These are phyloP conservation scores for Emmonsia crescens DNA, from an alignment of 2,329 filamentous ascomycete species.

Conservation along the genomic window DNA sequence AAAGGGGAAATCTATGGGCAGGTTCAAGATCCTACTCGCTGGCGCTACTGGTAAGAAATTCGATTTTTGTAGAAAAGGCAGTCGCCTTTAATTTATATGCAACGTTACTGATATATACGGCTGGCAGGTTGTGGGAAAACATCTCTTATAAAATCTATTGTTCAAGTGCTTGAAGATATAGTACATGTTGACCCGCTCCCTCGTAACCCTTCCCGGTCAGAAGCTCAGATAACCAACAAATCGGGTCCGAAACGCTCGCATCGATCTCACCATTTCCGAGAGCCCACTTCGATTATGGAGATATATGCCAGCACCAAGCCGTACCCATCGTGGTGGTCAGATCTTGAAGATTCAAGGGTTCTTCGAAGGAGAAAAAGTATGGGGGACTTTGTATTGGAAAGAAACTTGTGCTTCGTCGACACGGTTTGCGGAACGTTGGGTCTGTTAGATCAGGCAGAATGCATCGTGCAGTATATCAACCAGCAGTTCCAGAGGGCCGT, in stretches of 20 bases:
- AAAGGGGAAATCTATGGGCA: conserved; percentile 70
- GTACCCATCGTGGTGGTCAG: conserved; percentile 83
- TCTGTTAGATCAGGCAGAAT: conserved; percentile 43
- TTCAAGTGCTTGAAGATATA: conserved; percentile 79
- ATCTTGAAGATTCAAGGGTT: conserved; percentile 55
- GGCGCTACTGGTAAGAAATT: conserved; percentile 56
- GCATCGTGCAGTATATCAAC: conserved; percentile 61
- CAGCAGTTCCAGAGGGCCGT: conserved; percentile 53
- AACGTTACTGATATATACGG: neutral
- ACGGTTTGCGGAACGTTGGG: conserved; percentile 53
- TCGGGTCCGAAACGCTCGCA: conserved; percentile 6
- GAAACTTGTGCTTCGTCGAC: conserved; percentile 91
- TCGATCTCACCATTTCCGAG: neutral
- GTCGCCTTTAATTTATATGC: neutral
- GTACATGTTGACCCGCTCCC: conserved; percentile 70
- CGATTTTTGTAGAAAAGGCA: conserved; percentile 6
- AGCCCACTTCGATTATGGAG: conserved; percentile 44
- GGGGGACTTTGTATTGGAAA: conserved; percentile 68
- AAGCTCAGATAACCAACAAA: conserved; percentile 10
- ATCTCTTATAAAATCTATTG: conserved; percentile 75
- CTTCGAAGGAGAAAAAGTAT: conserved; percentile 57
- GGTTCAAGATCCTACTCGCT: conserved; percentile 78
- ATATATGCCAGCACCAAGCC: conserved; percentile 71
- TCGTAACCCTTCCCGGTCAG: conserved; percentile 9
- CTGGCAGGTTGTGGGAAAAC: conserved; percentile 70